phyloP scores from a whole-genome alignment of 495 filamentous ascomycete species.

The Penicillium parvum region DNA sequence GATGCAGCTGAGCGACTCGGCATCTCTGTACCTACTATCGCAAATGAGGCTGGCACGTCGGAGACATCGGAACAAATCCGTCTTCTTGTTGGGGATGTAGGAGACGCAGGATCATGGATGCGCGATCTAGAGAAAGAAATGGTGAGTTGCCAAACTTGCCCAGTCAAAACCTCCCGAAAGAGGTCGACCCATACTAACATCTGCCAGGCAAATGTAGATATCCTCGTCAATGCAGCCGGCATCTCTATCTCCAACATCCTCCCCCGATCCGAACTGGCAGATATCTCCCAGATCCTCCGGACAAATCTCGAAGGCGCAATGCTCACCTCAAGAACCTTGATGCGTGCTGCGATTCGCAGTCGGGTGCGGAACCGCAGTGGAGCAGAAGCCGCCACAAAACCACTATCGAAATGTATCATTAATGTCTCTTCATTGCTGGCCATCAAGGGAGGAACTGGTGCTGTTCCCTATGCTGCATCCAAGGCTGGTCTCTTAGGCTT shows the following conservation, averaged over 20 bases:
- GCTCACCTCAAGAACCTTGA: conserved; percentile 53
- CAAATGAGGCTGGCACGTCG: neutral
- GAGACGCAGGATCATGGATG: conserved; percentile 41
- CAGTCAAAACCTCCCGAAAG: too few relatives aligned
- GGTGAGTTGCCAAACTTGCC: conserved; percentile 20
- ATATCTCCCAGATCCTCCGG: conserved; percentile 48
- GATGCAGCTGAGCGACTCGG: conserved; percentile 25
- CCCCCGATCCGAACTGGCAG: conserved; percentile 30
- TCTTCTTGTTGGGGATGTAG: conserved; percentile 46
- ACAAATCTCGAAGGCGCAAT: conserved; percentile 75
- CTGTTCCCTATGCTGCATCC: conserved; percentile 69
- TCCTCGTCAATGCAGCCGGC: conserved; percentile 76
- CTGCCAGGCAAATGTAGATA: conserved; percentile 45
- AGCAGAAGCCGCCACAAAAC: neutral
- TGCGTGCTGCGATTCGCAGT: conserved; percentile 40
- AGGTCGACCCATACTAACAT: too few relatives aligned
- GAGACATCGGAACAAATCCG: conserved; percentile 19
- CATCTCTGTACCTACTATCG: neutral
- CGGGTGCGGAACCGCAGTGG: conserved; percentile 26
- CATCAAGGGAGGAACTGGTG: conserved; percentile 56
- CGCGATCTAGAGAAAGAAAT: conserved; percentile 39
- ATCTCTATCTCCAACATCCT: conserved; percentile 58
- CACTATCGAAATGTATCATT: conserved; percentile 59
- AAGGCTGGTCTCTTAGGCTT: conserved; percentile 79
- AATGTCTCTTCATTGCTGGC: conserved; percentile 75